A percentile compares a stretch with the other conserved stretches of the same genome.
Evolutionary conservation across 768 basidiomycete genomes (phyloP).

Genomic region (Lactarius deliciosus): DNA sequence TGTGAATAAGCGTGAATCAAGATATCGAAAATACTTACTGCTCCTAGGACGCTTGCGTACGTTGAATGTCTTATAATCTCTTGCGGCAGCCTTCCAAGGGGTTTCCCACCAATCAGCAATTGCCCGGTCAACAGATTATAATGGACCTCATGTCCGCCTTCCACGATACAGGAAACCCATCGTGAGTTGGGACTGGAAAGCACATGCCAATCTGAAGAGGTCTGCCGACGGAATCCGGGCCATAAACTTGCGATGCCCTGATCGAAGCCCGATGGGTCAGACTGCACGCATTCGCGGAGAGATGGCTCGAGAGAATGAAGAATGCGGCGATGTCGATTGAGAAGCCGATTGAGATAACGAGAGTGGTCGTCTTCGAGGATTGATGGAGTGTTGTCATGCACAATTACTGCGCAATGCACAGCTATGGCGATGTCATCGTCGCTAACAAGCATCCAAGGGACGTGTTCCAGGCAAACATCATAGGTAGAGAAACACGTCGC

Average conservation of each 20-base stretch:
- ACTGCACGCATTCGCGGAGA: background rate
- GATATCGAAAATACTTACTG: background rate
- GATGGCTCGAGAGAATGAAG: constrained; percentile 5
- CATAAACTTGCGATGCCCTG: background rate
- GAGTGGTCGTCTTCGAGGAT: background rate
- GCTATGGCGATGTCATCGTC: background rate
- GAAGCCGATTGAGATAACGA: background rate
- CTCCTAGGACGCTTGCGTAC: constrained; percentile 8
- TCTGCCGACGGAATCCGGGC: background rate
- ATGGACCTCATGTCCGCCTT: background rate
- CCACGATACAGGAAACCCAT: constrained; percentile 1
- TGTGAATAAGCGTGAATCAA: background rate
- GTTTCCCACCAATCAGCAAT: constrained; percentile 8
- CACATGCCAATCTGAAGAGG: background rate
- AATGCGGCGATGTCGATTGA: background rate
- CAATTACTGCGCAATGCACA: constrained; percentile 11
- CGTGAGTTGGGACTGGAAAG: constrained; percentile 7
- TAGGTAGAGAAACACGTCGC: constrained; percentile 16
- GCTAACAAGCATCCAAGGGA: background rate
- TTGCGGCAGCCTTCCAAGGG: constrained; percentile 3
- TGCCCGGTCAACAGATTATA: constrained; percentile 10
- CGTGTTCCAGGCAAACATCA: background rate
- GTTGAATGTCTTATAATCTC: constrained; percentile 10
- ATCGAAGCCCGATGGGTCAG: constrained; percentile 1
- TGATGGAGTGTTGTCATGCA: background rate